A percentile compares a stretch with the other conserved stretches of the same genome.
These are phyloP conservation scores for Rubroshorea leprosula DNA, from an alignment of 345 rosid genomes.

Conservation along the genomic window DNA sequence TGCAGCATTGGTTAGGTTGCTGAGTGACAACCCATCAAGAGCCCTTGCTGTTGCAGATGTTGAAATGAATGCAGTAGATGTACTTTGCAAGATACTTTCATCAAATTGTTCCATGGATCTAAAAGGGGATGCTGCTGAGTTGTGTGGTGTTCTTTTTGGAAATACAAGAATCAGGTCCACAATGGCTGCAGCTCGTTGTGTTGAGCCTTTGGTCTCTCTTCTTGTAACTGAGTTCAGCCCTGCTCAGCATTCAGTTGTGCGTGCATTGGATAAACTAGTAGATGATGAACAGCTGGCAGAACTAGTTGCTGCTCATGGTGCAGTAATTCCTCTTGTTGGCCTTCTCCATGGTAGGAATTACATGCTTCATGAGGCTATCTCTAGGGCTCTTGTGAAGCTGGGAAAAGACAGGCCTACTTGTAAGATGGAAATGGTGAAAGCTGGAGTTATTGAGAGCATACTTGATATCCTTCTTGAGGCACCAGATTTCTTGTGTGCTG, in stretches of 20 bases:
- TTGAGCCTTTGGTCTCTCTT: slow-evolving; percentile 97
- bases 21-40: slow-evolving; percentile 94
- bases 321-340: slow-evolving; percentile 96
- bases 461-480: slow-evolving; percentile 93
- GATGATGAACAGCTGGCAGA: slow-evolving; percentile 99
- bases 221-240: slow-evolving; percentile 86
- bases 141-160: slow-evolving; percentile 91
- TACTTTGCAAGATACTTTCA: slow-evolving; percentile 93
- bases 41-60: slow-evolving; percentile 97
- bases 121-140: slow-evolving; percentile 98
- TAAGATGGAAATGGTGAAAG: slow-evolving; percentile 97
- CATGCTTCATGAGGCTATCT: slow-evolving; percentile 92
- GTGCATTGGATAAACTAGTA: slow-evolving; percentile 88
- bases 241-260: slow-evolving; percentile 92
- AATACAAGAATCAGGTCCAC: slow-evolving; percentile 94
- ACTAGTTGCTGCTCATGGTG: slow-evolving; percentile 97
- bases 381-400: slow-evolving; percentile 90
- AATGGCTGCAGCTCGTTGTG: slow-evolving; percentile 94
- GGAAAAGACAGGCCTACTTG: slow-evolving; percentile 98
- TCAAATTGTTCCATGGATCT: slow-evolving; percentile 87
- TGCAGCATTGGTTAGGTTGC: slow-evolving; percentile 87
- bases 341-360: slow-evolving; percentile 86
- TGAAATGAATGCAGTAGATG: slow-evolving; percentile 98
- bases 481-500: slow-evolving; percentile 90
- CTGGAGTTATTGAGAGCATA: slow-evolving; percentile 84